Evolutionary conservation across 371 early-diverging fungal species (phyloP).

Genomic region (Lichtheimia corymbifera): DNA sequence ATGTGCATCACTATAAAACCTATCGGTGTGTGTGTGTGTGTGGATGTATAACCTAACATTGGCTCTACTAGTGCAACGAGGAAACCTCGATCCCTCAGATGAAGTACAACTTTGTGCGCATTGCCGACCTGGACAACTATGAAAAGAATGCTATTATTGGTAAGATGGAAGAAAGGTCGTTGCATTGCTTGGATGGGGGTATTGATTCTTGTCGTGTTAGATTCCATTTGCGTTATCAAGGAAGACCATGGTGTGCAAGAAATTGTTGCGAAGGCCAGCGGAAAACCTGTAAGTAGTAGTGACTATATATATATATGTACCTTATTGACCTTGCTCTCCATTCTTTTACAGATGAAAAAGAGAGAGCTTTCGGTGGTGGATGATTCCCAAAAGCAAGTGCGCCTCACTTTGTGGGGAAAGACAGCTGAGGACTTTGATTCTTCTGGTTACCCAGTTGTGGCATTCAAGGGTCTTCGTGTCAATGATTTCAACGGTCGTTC

Average conservation of each 20-base stretch:
- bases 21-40: background rate
- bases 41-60: background rate
- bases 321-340: no score
- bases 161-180: conserved; percentile 22
- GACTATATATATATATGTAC: no score
- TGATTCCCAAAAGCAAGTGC: conserved; percentile 66
- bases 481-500: conserved; percentile 86
- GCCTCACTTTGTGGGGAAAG: conserved; percentile 90
- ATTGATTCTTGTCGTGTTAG: conserved; percentile 28
- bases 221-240: conserved; percentile 83
- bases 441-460: conserved; percentile 66
- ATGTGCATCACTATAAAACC: conserved; percentile 14
- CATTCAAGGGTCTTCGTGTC: conserved; percentile 83
- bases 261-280: conserved; percentile 70
- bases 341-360: conserved; percentile 64
- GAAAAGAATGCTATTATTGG: conserved; percentile 73
- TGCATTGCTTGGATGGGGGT: background rate
- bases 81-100: conserved; percentile 65
- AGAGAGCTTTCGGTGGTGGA: conserved; percentile 89
- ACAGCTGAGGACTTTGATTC: conserved; percentile 72
- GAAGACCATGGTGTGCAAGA: conserved; percentile 62
- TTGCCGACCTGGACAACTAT: conserved; percentile 60
- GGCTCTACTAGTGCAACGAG: conserved; percentile 58
- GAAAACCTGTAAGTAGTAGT: conserved; percentile 58
- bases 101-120: conserved; percentile 67